Conservation (phyloP, 1,139 yeast species). For the Candida buenavistaensis region DNA sequence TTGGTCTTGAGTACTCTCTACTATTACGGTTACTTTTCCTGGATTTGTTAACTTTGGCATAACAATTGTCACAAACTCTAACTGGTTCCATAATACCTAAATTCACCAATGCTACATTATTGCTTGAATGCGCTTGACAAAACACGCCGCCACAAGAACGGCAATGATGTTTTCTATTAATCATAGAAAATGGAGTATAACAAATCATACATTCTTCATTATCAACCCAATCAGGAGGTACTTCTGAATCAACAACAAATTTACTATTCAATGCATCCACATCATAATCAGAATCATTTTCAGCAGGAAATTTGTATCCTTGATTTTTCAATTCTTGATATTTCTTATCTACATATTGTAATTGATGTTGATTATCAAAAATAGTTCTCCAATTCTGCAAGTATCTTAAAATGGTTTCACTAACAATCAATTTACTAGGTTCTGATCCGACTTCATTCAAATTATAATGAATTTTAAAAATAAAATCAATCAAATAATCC, state of each 20-base stretch:
- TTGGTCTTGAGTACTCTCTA: conserved; percentile 2
- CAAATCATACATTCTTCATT: conserved; percentile 95
- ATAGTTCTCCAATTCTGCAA: conserved; percentile 78
- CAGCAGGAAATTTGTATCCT: conserved; percentile 66
- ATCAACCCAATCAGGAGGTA: conserved; percentile 98
- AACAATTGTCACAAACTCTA: conserved; percentile 91
- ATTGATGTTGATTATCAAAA: conserved; percentile 68
- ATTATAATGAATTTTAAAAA: conserved; percentile 40
- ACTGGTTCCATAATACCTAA: conserved; percentile 88
- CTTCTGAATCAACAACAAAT: conserved; percentile 74
- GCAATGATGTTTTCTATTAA: conserved; percentile 94
- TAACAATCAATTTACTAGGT: conserved; percentile 56
- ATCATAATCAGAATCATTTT: conserved; percentile 31
- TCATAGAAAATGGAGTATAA: conserved; percentile 72
- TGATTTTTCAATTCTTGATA: conserved; percentile 61
- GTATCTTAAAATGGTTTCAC: conserved; percentile 57
- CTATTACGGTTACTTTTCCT: conserved; percentile 1
- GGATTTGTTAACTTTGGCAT: conserved; percentile 46
- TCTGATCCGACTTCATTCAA: conserved; percentile 30
- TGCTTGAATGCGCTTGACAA: conserved; percentile 79
- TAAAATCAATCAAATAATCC: conserved; percentile 60
- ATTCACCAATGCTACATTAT: conserved; percentile 69
- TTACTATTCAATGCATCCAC: conserved; percentile 36
- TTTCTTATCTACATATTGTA: conserved; percentile 62
- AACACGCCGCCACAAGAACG: conserved; percentile 96